Percentiles rank a stretch among this genome's conserved stretches.
Evolutionary conservation across 106 monocot genomes (phyloP).

Genomic region (Dendrobium catenatum): DNA sequence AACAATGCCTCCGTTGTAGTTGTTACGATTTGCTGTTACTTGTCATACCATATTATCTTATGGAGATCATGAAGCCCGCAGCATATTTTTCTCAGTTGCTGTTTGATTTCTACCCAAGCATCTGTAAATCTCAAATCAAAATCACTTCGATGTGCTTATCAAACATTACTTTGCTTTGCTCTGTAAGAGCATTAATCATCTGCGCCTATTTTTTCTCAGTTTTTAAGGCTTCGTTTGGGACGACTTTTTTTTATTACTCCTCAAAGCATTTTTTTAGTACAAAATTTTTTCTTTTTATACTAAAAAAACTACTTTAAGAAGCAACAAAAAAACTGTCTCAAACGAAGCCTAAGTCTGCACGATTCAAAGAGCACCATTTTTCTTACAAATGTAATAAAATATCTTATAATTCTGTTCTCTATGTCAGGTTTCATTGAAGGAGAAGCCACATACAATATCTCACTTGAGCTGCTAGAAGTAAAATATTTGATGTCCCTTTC

Average conservation of each 20-base stretch:
- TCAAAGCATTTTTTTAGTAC: too few species aligned
- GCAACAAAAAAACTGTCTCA: too few species aligned
- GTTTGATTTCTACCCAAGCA: neutral
- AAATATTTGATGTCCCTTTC: neutral
- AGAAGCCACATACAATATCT: neutral
- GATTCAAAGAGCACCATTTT: neutral
- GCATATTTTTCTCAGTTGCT: neutral
- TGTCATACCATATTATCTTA: too few species aligned
- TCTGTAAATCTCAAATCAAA: neutral
- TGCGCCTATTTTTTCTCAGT: neutral
- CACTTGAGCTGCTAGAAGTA: neutral
- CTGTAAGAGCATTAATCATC: neutral
- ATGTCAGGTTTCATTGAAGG: slow-evolving; percentile 2
- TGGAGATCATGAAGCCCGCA: neutral
- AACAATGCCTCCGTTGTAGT: too few species aligned
- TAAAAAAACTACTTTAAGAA: too few species aligned
- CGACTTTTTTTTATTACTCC: too few species aligned
- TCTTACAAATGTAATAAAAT: neutral
- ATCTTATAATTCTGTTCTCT: neutral
- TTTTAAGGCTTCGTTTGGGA: neutral
- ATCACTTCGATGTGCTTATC: neutral
- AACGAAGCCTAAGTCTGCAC: neutral
- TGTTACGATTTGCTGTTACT: too few species aligned
- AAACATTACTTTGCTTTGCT: neutral
- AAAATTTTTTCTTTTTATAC: too few species aligned